Evolutionary conservation across 2,329 filamentous ascomycete genomes (phyloP), one percentile per base, ranked within the genome.

Genomic region (Fusarium illudens): DNA sequence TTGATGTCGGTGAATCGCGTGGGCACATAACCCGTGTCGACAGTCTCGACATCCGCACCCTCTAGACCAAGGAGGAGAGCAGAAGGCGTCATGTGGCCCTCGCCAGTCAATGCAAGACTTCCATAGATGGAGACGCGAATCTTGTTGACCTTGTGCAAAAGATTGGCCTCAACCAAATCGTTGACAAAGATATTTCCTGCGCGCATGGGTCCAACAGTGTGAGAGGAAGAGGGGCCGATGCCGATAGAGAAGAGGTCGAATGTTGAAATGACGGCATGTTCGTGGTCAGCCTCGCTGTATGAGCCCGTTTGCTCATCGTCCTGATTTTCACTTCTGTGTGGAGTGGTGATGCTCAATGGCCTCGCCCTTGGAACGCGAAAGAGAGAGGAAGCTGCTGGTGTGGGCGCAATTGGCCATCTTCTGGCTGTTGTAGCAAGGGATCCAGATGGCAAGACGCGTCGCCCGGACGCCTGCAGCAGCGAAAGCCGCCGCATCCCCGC

Each of bases 181-280:
- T 80, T 76, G 20, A 85, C 79, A 64, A 84, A 85, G 67, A 85
- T 85, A 68, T 83, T 84, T 32, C 83, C 83, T 7, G 83, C 83
- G 17, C 83, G 81, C 83, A 84, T 84, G 17, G 83, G 83, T 1
- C 83, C 83, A 22, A 84, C 83, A 0, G 83, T 84, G 72, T 84
- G 83, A 11, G 83, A 84, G 2, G 83, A 84, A 0, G 83, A 84
- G 11, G 83, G 83, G 1, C 83, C 83, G 66, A 84, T 84, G 67
- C 83, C 83, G 54, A 84, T 84, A 30, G 82, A 84, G 73, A 84
- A 84, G 32, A 84, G 77, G 70, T 84, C 83, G 64, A 84, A 84
- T 0, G 83, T 82, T 3, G 83, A 84, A 59, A 84, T 84, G 70
- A 84, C 83, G 60, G 83, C 83, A 67, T 84, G 83, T 67, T 84